Percentiles rank a stretch among this genome's conserved stretches.
Conservation (phyloP, 108 stramenopile genomes). For the Cylindrotheca fusiformis region DNA sequence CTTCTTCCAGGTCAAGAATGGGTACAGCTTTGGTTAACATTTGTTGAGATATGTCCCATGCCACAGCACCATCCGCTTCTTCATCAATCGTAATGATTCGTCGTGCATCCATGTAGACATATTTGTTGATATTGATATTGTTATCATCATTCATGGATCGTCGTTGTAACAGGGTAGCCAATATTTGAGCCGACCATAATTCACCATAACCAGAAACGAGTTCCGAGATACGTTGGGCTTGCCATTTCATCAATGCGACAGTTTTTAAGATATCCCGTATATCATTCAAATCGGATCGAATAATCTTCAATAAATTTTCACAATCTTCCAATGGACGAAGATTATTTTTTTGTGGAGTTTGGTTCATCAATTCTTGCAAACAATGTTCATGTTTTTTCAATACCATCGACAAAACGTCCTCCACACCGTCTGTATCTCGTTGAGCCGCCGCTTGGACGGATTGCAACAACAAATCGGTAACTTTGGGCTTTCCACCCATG, state of each 20-base stretch:
- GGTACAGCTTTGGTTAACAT: too few species aligned
- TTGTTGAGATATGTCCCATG: constrained; percentile 53
- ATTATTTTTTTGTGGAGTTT: constrained; percentile 2
- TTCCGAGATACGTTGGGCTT: constrained; percentile 56
- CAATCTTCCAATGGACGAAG: too few species aligned
- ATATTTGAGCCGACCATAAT: constrained; percentile 81
- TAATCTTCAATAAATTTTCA: constrained; percentile 32
- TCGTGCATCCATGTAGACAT: constrained; percentile 77
- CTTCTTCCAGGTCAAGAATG: constrained; percentile 20
- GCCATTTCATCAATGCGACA: constrained; percentile 79
- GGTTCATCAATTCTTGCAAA: constrained; percentile 35
- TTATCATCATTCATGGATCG: constrained; percentile 22
- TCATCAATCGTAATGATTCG: constrained; percentile 76
- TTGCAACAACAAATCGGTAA: constrained; percentile 81
- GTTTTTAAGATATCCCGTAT: constrained; percentile 81
- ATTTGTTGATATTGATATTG: constrained; percentile 20
- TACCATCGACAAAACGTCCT: constrained; percentile 29
- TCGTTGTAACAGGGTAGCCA: constrained; percentile 41
- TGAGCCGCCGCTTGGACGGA: constrained; percentile 58
- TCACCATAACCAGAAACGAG: constrained; percentile 86
- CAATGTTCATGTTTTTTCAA: constrained; percentile 49
- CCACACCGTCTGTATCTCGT: constrained; percentile 41
- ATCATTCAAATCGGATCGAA: constrained; percentile 62
- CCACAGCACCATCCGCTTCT: constrained; percentile 65
- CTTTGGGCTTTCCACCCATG: constrained; percentile 92